Percentiles rank a stretch among this genome's conserved stretches.
Conservation (phyloP, 148 eudicot species). For the Mesembryanthemum crystallinum region DNA sequence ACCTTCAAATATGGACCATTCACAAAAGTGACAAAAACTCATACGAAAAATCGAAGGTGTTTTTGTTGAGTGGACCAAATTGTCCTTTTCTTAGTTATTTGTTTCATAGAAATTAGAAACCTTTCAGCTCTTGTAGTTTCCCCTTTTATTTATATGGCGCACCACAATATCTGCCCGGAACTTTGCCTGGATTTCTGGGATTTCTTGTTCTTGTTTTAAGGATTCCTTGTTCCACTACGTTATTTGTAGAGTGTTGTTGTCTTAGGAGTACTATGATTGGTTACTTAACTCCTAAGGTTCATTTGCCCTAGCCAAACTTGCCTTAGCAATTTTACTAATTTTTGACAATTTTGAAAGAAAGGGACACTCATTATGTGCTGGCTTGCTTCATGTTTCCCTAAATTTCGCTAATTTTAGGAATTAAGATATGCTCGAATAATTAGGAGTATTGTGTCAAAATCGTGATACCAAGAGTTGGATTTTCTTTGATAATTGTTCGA, state of each 20-base stretch:
- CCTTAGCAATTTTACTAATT: neutral
- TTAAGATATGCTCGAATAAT: too few species aligned
- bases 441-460: too few species aligned
- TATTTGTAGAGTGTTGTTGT: too few species aligned
- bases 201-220: neutral
- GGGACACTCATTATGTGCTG: neutral
- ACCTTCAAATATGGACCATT: neutral
- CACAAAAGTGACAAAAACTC: neutral
- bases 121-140: neutral
- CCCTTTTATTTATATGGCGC: neutral
- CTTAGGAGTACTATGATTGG: neutral
- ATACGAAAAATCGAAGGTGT: too few species aligned
- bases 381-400: neutral
- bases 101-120: neutral
- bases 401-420: neutral
- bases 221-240: neutral
- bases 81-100: constrained; percentile 5
- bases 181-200: constrained; percentile 23
- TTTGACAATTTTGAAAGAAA: neutral
- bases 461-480: too few species aligned
- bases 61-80: neutral
- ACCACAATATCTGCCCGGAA: constrained; percentile 14
- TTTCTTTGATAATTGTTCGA: too few species aligned
- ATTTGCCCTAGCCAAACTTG: neutral
- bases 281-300: neutral